Evolutionary conservation across 75 land plant species (phyloP), one percentile per base, ranked within the genome.

Genomic region (Cunninghamia lanceolata): DNA sequence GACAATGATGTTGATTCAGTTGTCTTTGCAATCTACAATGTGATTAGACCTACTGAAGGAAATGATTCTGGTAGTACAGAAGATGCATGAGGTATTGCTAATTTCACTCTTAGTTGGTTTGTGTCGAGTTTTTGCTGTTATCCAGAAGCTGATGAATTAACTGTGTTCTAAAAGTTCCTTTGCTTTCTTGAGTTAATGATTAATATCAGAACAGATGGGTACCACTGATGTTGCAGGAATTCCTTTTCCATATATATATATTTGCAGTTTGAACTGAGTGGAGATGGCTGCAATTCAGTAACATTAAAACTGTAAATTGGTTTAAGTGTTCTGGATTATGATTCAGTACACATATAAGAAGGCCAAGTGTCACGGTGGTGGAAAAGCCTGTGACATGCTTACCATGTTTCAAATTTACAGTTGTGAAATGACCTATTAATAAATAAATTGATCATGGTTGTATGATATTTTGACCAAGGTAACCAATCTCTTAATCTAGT

Each of bases 1-100:
- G 78, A 54, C 90, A 91, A 43, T 89, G 86, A 84, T 74, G 19
- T 4, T 43, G 82, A 45, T 43, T 43, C 21, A n/a, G 8, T 80
- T 80, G 43, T 80, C n/a, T 0, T 28, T 80, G 82, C 30, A 80
- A 28, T n/a, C 45, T 80, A 45, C 32, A 45, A 45, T 80, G 50
- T 80, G 50, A n/a, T n/a, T 45, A 40, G 47, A 43, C 30, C n/a
- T 11, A n/a, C 14, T 13, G 32, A 45, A n/a, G 32, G 32, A n/a
- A 80, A 43, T 30, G 30, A 80, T 45, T 28, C 32, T 38, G 42
- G 82, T 47, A 28, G 45, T 45, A 25, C 25, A 28, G 15, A 80
- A 43, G 82, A 80, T 45, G 82, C 80, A 38, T n/a, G 45, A 80
- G 82, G 46, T 43, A 80, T 45, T 43, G 34, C 82, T 45, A 43